A percentile compares a stretch with the other conserved stretches of the same genome.
phyloP scores from a whole-genome alignment of 176 grass and related monocot genomes.

The Triticum urartu region DNA sequence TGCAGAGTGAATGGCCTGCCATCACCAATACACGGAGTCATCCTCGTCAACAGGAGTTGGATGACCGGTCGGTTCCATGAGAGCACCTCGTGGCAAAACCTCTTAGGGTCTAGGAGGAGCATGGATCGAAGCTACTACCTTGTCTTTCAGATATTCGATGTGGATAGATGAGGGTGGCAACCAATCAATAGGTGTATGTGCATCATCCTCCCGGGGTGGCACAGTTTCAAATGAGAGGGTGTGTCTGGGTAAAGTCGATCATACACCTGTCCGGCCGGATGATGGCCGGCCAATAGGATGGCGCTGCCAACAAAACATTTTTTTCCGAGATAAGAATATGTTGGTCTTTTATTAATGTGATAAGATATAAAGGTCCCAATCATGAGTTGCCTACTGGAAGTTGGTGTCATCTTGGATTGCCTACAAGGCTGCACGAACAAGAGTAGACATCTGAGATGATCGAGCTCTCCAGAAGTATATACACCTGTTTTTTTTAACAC shows the following conservation, averaged over 20 bases:
- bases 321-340: neutral
- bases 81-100: neutral
- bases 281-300: slow-evolving; percentile 19
- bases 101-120: neutral
- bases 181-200: neutral
- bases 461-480: slow-evolving; percentile 28
- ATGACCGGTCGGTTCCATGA: neutral
- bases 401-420: neutral
- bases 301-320: slow-evolving; percentile 12
- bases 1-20: no score
- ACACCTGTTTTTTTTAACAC: neutral
- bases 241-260: slow-evolving; percentile 37
- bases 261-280: neutral
- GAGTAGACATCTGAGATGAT: neutral
- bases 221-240: slow-evolving; percentile 23
- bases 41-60: neutral
- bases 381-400: neutral
- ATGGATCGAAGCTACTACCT: neutral
- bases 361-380: neutral
- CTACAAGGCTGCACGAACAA: neutral
- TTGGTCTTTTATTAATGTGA: slow-evolving; percentile 23
- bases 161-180: slow-evolving; percentile 22
- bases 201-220: neutral
- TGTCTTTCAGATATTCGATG: slow-evolving; percentile 35
- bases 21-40: no score